Evolutionary conservation across 768 basidiomycete species (phyloP).

Genomic region (Lactarius deliciosus): DNA sequence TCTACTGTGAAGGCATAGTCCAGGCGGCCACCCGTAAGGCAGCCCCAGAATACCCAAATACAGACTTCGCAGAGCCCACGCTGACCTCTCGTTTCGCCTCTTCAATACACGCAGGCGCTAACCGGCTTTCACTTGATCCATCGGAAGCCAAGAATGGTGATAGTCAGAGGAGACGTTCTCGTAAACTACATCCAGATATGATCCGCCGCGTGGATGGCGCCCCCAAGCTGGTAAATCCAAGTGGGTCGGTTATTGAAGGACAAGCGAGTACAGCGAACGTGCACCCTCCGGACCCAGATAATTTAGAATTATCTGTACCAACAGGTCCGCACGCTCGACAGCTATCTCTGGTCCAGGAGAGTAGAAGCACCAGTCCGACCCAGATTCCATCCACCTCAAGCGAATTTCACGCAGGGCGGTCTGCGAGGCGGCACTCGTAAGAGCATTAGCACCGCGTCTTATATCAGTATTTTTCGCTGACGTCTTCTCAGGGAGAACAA

Average conservation of each 20-base stretch:
- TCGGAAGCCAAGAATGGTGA: not conserved
- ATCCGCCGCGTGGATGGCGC: constrained; percentile 70
- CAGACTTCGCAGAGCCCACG: constrained; percentile 38
- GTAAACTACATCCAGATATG: constrained; percentile 62
- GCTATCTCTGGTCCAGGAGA: constrained; percentile 5
- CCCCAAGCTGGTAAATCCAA: constrained; percentile 71
- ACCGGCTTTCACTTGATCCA: not conserved
- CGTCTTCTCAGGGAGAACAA: not conserved
- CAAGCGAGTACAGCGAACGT: constrained; percentile 26
- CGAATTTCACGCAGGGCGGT: constrained; percentile 4
- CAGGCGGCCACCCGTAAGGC: constrained; percentile 23
- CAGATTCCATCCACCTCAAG: not conserved
- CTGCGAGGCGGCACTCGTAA: constrained; percentile 6
- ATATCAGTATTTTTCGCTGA: constrained; percentile 6
- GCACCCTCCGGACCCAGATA: not conserved
- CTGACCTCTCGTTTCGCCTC: constrained; percentile 17
- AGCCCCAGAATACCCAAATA: not conserved
- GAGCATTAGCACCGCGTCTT: not conserved
- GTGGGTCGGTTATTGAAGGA: constrained; percentile 63
- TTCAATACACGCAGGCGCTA: constrained; percentile 12
- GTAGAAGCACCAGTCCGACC: not conserved
- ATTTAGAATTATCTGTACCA: not conserved
- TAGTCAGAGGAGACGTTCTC: constrained; percentile 5
- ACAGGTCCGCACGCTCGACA: not conserved
- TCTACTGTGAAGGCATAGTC: constrained; percentile 27